Base-by-base conservation (phyloP, 2,329 filamentous ascomycete species). In the Dendrostoma leiphaemia region DNA sequence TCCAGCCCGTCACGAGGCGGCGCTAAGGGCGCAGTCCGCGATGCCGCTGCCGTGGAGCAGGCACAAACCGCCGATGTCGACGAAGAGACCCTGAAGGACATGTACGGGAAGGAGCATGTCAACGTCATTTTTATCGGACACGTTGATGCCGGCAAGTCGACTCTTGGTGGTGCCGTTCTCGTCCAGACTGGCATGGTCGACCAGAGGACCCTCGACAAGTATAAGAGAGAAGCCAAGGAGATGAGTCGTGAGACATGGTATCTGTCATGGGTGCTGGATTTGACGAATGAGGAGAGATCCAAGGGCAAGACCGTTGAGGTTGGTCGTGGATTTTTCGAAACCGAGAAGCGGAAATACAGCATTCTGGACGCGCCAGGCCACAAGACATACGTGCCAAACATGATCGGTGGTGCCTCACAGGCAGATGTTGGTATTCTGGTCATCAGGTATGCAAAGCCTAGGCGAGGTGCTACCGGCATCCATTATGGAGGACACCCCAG, bases 261-360 rank as follows among this genome's bases (percentile, higher is more conserved):
- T 71, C 82, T 99, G 21, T 99, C 94, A 40, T 99, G 95, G 94
- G 95, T 92, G 58, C 83, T 99, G 64, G 94, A 99, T 81, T 72
- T 97, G 71, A 99, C 91, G 63, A 96, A 93, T 73, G 95, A 99
- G 72, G 94, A 99, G 71, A 85, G 95, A 67, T 79, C 90, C 49
- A 96, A 97, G 81, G 94, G 94, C 62, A 99, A 97, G 80, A 99
- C 94, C 6, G 92, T 99, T 60, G 94, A 99, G 73, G 93, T 97
- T 61, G 94, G 94, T 24, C 85, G 93, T 67, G 94, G 90, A 12
- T 97, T 90, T 73, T 97, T 99, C 73, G 94, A 97, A 78, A 96
- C 94, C 3, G 90, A 97, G 58, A 96, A 94, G 78, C 88, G 94
- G 62, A 82, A 90, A 65, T 99, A 99, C 83, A 94, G 90, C 65